phyloP scores from a whole-genome alignment of 768 basidiomycete genomes.

The Kwoniella sp. region DNA sequence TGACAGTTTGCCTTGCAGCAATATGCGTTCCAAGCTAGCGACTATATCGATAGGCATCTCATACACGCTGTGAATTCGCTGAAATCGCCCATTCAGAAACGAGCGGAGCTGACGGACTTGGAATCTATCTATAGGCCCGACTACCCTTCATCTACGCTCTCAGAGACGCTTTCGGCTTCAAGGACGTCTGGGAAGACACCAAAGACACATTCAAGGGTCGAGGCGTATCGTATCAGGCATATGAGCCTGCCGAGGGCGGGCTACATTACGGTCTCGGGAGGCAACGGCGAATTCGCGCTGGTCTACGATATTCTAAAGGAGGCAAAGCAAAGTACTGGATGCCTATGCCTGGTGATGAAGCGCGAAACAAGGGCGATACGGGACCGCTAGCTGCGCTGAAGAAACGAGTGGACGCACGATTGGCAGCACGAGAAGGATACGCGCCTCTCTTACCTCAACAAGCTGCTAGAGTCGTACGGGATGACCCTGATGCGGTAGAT shows the following conservation, averaged over 20 bases:
- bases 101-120: not conserved
- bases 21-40: slow-evolving; percentile 88
- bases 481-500: slow-evolving; percentile 42
- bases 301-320: slow-evolving; percentile 86
- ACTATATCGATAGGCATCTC: slow-evolving; percentile 71
- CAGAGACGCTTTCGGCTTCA: slow-evolving; percentile 80
- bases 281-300: slow-evolving; percentile 83
- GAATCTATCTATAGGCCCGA: slow-evolving; percentile 59
- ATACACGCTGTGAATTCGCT: slow-evolving; percentile 64
- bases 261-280: slow-evolving; percentile 88
- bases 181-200: slow-evolving; percentile 84
- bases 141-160: slow-evolving; percentile 86
- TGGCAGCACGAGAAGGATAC: slow-evolving; percentile 64
- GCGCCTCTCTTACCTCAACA: slow-evolving; percentile 74
- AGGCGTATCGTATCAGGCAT: slow-evolving; percentile 93
- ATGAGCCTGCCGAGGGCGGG: slow-evolving; percentile 90
- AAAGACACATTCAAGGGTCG: slow-evolving; percentile 79
- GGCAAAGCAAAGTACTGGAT: slow-evolving; percentile 96
- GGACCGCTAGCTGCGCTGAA: slow-evolving; percentile 56
- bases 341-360: slow-evolving; percentile 64
- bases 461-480: slow-evolving; percentile 66
- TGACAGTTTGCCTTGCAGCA: slow-evolving; percentile 36
- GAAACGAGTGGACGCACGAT: slow-evolving; percentile 49
- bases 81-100: not conserved
- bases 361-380: slow-evolving; percentile 39